These are phyloP conservation scores for Mrakiaceae sp. DNA, from an alignment of 1,284 basidiomycete species.

Conservation along the genomic window DNA sequence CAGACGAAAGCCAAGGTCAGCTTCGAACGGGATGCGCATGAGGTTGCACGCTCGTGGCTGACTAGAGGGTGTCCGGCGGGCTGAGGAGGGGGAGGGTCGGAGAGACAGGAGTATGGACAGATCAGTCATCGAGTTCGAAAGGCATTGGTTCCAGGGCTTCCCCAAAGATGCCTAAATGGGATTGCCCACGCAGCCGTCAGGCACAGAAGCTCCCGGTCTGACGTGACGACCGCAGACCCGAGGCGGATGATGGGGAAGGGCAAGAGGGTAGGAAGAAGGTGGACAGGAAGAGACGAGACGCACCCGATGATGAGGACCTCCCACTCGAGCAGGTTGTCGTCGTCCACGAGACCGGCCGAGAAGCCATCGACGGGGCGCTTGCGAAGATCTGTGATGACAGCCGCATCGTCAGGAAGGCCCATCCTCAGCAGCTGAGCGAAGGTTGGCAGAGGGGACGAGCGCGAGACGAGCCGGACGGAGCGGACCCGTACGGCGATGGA, in stretches of 20 bases:
- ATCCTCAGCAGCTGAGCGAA: neutral
- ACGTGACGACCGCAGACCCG: neutral
- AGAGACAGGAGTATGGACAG: neutral
- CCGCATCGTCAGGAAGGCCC: neutral
- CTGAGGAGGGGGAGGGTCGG: conserved; percentile 35
- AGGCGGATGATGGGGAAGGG: neutral
- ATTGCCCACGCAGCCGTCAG: conserved; percentile 12
- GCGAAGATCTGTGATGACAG: conserved; percentile 49
- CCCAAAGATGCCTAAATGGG: no score
- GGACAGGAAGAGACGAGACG: conserved; percentile 26
- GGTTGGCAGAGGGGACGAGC: neutral
- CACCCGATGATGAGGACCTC: conserved; percentile 86
- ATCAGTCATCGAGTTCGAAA: neutral
- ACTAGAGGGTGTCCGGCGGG: conserved; percentile 83
- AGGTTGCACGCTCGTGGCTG: conserved; percentile 25
- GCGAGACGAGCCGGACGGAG: neutral
- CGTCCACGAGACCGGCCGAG: conserved; percentile 87
- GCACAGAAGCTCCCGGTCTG: conserved; percentile 18
- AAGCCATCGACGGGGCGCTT: conserved; percentile 87
- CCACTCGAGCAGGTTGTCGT: conserved; percentile 87
- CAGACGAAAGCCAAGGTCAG: conserved; percentile 1
- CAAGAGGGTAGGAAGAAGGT: neutral
- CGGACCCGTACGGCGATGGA: neutral
- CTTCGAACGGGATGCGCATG: neutral
- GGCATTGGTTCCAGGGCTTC: neutral